These are phyloP conservation scores for Clavariopsis aquatica DNA, from an alignment of 495 filamentous ascomycete species.

Conservation along the genomic window DNA sequence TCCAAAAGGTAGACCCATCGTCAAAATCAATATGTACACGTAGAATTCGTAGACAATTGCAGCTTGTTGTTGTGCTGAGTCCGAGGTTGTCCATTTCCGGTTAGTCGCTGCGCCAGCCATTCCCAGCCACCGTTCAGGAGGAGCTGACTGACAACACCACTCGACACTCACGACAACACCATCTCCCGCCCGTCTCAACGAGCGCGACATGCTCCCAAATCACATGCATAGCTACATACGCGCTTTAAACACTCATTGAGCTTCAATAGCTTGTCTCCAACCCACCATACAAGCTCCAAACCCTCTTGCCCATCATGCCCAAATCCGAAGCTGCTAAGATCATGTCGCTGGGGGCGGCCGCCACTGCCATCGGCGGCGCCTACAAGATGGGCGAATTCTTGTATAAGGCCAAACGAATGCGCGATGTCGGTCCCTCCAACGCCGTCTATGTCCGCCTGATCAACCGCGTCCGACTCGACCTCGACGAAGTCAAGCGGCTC, in stretches of 20 bases:
- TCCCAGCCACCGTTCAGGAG: constrained; percentile 26
- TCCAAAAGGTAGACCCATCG: neutral
- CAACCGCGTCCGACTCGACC: constrained; percentile 28
- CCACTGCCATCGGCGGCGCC: constrained; percentile 29
- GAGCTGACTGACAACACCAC: constrained; percentile 33
- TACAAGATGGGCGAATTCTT: constrained; percentile 33
- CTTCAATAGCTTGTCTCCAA: neutral
- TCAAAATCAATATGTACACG: neutral
- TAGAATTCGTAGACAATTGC: neutral
- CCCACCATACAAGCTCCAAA: constrained; percentile 1
- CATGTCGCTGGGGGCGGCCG: constrained; percentile 16
- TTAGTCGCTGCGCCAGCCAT: too few relatives aligned
- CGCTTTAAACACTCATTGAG: constrained; percentile 18
- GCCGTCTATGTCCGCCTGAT: constrained; percentile 36
- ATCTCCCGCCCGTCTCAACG: constrained; percentile 6
- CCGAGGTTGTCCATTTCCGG: constrained; percentile 14
- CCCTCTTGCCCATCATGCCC: constrained; percentile 17
- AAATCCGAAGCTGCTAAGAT: constrained; percentile 21
- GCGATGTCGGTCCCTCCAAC: constrained; percentile 30
- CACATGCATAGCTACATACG: constrained; percentile 8
- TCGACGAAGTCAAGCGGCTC: constrained; percentile 35
- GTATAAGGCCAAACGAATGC: constrained; percentile 29
- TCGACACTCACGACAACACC: constrained; percentile 25
- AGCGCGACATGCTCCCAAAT: constrained; percentile 28
- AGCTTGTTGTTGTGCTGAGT: neutral